Evolutionary conservation across 352 stramenopile genomes (phyloP).

Genomic region (Globisporangium sylvaticum): DNA sequence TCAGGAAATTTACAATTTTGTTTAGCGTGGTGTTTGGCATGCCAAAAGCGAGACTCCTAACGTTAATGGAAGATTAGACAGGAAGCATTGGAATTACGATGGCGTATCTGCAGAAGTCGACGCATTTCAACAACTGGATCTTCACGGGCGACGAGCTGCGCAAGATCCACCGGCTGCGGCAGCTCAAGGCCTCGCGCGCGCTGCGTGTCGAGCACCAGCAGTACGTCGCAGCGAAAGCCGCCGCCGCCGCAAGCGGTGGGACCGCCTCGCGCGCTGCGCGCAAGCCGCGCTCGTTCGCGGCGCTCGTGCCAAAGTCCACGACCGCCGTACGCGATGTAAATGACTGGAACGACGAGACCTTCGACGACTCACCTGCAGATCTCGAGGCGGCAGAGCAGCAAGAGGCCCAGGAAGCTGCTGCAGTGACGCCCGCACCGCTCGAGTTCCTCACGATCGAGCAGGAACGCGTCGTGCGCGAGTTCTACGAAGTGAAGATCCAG

Average conservation of each 20-base stretch:
- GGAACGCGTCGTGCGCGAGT: conserved; percentile 55
- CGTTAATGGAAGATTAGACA: too few relatives aligned
- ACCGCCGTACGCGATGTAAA: conserved; percentile 54
- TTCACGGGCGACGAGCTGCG: conserved; percentile 62
- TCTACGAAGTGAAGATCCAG: conserved; percentile 82
- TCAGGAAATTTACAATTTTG: too few relatives aligned
- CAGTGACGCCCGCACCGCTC: conserved; percentile 27
- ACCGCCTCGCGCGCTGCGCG: conserved; percentile 26
- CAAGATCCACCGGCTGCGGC: conserved; percentile 50
- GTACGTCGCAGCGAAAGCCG: conserved; percentile 24
- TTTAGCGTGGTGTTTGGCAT: too few relatives aligned
- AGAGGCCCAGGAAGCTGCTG: conserved; percentile 50
- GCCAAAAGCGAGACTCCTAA: too few relatives aligned
- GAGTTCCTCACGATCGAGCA: conserved; percentile 60
- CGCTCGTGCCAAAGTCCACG: conserved; percentile 59
- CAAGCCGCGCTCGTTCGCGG: conserved; percentile 78
- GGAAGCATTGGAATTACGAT: too few relatives aligned
- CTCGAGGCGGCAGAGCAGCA: conserved; percentile 40
- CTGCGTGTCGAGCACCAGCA: conserved; percentile 64
- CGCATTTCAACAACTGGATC: conserved; percentile 89
- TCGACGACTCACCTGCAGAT: conserved; percentile 33
- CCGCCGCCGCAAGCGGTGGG: conserved; percentile 10
- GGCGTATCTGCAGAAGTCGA: conserved; percentile 81
- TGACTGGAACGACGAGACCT: conserved; percentile 74
- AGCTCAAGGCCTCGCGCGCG: conserved; percentile 58